Percentiles rank a stretch among this genome's conserved stretches.
Evolutionary conservation across 2,329 filamentous ascomycete species (phyloP).

Genomic region (Cladophialophora immunda): DNA sequence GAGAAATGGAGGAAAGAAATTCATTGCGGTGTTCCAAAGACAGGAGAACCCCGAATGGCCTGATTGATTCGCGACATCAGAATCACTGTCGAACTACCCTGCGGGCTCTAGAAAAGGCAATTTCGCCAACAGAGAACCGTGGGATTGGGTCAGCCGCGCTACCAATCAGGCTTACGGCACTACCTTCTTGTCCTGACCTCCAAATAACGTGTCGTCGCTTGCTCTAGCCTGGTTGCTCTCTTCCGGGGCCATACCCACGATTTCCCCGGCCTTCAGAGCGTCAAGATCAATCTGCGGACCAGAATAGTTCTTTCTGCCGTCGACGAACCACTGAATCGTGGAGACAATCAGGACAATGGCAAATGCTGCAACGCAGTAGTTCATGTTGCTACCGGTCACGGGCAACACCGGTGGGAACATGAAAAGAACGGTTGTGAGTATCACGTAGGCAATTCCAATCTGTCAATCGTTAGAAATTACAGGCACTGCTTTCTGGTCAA

Average conservation of each 20-base stretch:
- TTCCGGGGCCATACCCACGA: slow-evolving; percentile 33
- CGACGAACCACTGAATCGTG: slow-evolving; percentile 66
- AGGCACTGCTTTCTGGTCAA: neutral
- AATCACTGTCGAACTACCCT: neutral
- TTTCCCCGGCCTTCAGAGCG: slow-evolving; percentile 42
- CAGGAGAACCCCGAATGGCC: slow-evolving; percentile 80
- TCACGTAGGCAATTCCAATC: slow-evolving; percentile 70
- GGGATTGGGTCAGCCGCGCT: neutral
- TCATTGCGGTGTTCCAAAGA: slow-evolving; percentile 85
- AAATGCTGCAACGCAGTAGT: slow-evolving; percentile 62
- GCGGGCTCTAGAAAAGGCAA: neutral
- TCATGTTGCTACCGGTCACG: slow-evolving; percentile 74
- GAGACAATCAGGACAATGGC: slow-evolving; percentile 67
- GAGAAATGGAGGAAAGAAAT: slow-evolving; percentile 89
- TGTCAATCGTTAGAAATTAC: slow-evolving; percentile 32
- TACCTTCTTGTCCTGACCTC: slow-evolving; percentile 14
- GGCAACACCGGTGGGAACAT: slow-evolving; percentile 75
- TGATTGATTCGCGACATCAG: slow-evolving; percentile 10
- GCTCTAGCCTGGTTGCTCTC: slow-evolving; percentile 21
- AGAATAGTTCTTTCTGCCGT: slow-evolving; percentile 68
- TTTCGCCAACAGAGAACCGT: neutral
- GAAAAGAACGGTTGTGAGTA: slow-evolving; percentile 78
- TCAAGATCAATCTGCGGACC: slow-evolving; percentile 60
- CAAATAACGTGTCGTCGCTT: slow-evolving; percentile 26
- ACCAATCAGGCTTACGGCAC: slow-evolving; percentile 3